Conservation (phyloP, 176 grass and related monocot genomes). For the Panicum miliaceum region DNA sequence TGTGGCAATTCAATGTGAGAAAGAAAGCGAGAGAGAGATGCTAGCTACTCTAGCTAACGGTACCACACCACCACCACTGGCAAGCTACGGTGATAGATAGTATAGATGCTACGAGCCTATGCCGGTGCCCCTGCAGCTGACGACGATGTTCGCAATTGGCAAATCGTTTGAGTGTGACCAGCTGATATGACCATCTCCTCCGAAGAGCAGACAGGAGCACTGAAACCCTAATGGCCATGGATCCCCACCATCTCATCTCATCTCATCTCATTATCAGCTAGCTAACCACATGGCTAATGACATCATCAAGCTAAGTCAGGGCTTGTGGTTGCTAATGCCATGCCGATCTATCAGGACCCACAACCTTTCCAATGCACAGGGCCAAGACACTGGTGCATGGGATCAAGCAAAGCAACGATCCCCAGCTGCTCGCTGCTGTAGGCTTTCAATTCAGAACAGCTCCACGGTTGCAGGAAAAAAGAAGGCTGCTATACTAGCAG, state of each 20-base stretch:
- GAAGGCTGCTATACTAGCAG: background rate
- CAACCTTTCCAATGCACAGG: background rate
- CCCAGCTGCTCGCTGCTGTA: background rate
- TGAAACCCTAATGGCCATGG: background rate
- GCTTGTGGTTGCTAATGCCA: background rate
- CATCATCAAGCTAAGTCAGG: background rate
- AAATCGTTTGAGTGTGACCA: conserved; percentile 42
- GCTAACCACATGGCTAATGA: conserved; percentile 5
- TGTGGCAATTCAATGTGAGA: conserved; percentile 22
- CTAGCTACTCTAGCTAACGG: too few relatives aligned
- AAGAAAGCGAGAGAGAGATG: background rate
- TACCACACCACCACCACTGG: too few relatives aligned
- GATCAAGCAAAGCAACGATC: background rate
- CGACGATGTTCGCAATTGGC: conserved; percentile 34
- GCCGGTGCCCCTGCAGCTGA: conserved; percentile 34
- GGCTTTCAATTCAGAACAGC: conserved; percentile 34
- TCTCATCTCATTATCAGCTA: background rate
- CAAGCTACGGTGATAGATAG: too few relatives aligned
- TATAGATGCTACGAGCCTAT: background rate
- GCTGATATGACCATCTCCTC: conserved; percentile 44
- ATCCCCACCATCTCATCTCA: background rate
- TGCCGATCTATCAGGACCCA: background rate
- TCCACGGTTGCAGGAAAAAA: conserved; percentile 5
- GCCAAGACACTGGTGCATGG: background rate
- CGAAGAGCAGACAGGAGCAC: background rate